Evolutionary conservation across 2,329 filamentous ascomycete species (phyloP).

Genomic region (Colletotrichum cereale): DNA sequence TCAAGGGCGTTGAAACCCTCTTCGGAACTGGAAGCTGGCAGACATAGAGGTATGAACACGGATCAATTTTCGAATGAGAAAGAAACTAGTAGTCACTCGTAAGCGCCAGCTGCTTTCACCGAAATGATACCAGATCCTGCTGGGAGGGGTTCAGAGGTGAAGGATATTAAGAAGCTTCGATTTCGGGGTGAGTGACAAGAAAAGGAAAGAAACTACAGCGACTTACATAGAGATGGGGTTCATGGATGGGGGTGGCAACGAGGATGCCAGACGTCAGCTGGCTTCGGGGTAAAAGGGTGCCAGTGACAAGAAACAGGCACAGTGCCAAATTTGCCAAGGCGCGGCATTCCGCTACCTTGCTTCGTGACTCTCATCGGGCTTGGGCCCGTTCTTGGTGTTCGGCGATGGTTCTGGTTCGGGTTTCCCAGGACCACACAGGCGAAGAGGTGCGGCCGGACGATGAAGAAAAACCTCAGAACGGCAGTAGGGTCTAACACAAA

Average conservation of each 20-base stretch:
- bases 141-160: not conserved
- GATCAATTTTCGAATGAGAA: no score
- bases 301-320: slow-evolving; percentile 19
- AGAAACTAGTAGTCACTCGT: not conserved
- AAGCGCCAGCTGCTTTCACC: not conserved
- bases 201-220: not conserved
- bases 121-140: not conserved
- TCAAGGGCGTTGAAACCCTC: not conserved
- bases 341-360: slow-evolving; percentile 29
- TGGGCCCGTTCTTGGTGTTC: slow-evolving; percentile 25
- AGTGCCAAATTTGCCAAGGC: slow-evolving; percentile 34
- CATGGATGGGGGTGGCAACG: not conserved
- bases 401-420: slow-evolving; percentile 7
- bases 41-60: not conserved
- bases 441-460: not conserved
- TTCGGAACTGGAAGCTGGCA: not conserved
- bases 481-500: not conserved
- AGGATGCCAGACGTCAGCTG: slow-evolving; percentile 15
- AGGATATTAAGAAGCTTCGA: not conserved
- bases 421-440: slow-evolving; percentile 4
- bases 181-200: not conserved
- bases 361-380: slow-evolving; percentile 27
- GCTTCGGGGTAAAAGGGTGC: slow-evolving; percentile 3
- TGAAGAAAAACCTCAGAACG: not conserved
- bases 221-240: not conserved